Percentiles rank a stretch among this genome's conserved stretches.
Evolutionary conservation across 2,329 filamentous ascomycete genomes (phyloP).

Genomic region (Fusarium sp.): DNA sequence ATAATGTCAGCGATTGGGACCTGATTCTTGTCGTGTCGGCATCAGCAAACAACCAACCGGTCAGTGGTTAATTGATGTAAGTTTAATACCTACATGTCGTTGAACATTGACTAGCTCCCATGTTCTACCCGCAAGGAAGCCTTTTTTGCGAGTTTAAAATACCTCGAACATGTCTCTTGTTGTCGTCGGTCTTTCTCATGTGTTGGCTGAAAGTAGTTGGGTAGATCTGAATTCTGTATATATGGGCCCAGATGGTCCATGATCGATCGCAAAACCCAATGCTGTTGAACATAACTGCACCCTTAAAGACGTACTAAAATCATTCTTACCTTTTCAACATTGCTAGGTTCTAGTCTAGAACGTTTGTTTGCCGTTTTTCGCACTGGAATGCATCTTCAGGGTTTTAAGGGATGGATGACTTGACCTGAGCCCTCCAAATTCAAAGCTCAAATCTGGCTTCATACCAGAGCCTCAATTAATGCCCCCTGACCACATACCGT

Average conservation of each 20-base stretch:
- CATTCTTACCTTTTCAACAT: background rate
- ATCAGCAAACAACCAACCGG: background rate
- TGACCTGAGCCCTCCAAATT: conserved; percentile 12
- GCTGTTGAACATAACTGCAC: background rate
- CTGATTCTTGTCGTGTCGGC: background rate
- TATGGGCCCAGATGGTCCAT: background rate
- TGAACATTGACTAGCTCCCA: background rate
- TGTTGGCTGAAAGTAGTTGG: background rate
- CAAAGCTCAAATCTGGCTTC: conserved; percentile 22
- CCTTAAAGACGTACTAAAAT: background rate
- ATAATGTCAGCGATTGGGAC: background rate
- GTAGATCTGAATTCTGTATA: background rate
- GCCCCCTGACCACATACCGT: conserved; percentile 29
- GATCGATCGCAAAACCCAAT: background rate
- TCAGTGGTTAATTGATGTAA: background rate
- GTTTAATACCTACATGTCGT: background rate
- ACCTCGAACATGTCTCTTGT: background rate
- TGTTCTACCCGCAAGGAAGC: background rate
- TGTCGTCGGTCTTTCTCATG: background rate
- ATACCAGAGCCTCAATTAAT: conserved; percentile 36
- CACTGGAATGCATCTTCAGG: conserved; percentile 36
- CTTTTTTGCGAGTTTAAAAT: background rate
- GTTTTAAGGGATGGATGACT: conserved; percentile 22
- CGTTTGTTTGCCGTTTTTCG: background rate
- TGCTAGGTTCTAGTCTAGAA: background rate